Percentiles rank a stretch among this genome's conserved stretches.
Conservation (phyloP, 2,329 filamentous ascomycete genomes). For the Hortaea sp. region DNA sequence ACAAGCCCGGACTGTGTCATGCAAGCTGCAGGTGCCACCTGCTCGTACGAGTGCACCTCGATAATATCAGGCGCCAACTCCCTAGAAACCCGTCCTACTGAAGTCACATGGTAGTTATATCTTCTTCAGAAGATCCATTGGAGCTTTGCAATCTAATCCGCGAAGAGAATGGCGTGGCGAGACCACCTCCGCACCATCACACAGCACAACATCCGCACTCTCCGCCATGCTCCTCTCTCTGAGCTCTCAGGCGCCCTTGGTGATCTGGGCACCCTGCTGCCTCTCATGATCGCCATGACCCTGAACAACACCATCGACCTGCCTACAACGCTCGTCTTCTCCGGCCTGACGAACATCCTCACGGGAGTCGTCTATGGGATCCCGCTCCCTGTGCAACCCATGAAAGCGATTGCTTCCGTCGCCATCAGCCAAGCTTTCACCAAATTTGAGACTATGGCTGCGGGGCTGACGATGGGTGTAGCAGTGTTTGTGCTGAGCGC, state of each 20-base stretch:
- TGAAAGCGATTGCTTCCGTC: slow-evolving; percentile 83
- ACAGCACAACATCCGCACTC: slow-evolving; percentile 45
- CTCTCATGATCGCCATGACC: slow-evolving; percentile 78
- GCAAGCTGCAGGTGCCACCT: neutral
- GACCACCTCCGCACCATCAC: slow-evolving; percentile 17
- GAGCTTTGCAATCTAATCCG: no score
- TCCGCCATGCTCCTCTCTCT: slow-evolving; percentile 48
- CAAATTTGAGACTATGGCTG: slow-evolving; percentile 64
- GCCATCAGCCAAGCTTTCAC: slow-evolving; percentile 64
- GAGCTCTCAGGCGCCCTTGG: slow-evolving; percentile 85
- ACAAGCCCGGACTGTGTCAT: neutral
- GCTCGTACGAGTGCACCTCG: neutral
- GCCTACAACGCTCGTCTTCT: slow-evolving; percentile 76
- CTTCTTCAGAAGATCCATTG: no score
- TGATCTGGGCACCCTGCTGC: slow-evolving; percentile 81
- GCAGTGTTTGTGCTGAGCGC: slow-evolving; percentile 67
- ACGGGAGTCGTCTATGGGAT: slow-evolving; percentile 79
- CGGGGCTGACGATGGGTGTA: slow-evolving; percentile 67
- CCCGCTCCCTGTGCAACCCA: slow-evolving; percentile 81
- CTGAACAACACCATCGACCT: slow-evolving; percentile 70
- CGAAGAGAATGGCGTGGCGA: neutral
- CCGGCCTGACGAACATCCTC: slow-evolving; percentile 73
- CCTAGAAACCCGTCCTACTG: no score
- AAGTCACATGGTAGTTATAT: no score
- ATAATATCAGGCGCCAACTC: neutral